Evolutionary conservation across 768 basidiomycete genomes (phyloP), one percentile per base, ranked within the genome.

Genomic region (Pleurotus giganteus): DNA sequence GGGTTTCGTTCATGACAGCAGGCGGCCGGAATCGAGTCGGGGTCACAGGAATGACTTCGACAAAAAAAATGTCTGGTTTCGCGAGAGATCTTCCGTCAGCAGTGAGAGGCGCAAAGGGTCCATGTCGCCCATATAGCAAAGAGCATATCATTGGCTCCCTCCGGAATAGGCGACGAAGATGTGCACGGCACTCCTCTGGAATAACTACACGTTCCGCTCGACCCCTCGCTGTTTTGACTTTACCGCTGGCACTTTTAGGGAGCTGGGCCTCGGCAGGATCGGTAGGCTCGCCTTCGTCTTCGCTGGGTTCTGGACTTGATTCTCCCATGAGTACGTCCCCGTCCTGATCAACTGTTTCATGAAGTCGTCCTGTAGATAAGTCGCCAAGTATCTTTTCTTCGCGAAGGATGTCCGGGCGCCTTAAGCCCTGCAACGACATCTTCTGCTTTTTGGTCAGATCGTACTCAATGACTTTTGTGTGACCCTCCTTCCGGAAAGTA

Each of bases 11-110:
- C 86, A 98, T 82, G 65, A 86, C 89, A 2, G 92, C 82, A 2
- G 97, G 90, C 3, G 97, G 97, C 43, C 97, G 86, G 78, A 98
- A 99, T 31, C 96, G 90, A 5, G 93, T 96, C 13, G 97, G 97
- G 13, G 94, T 82, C 17, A 98, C 90, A 27, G 93, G 85, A 19
- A 99, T 69, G 50, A 91, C 93, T 29, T 95, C 91, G 75, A 98
- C 76, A 78, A 99, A 99, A 71, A 98, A 98, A 83, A 98, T 94
- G 67, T 98, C 97, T 41, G 94, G 89, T 27, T 85, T 87, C 7
- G 88, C 88, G 27, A 81, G 70, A 5, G 84, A 84, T 7, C 92
- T 76, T 47, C 81, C 83, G 21, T 81, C 77, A n/a, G 68, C 65
- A 17, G 79, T 78, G 42, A 89, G 68, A 28, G 77, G 77, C 3